Evolutionary conservation across 1,284 basidiomycete species (phyloP), one percentile per base, ranked within the genome.

Genomic region (Moesziomyces antarcticus): DNA sequence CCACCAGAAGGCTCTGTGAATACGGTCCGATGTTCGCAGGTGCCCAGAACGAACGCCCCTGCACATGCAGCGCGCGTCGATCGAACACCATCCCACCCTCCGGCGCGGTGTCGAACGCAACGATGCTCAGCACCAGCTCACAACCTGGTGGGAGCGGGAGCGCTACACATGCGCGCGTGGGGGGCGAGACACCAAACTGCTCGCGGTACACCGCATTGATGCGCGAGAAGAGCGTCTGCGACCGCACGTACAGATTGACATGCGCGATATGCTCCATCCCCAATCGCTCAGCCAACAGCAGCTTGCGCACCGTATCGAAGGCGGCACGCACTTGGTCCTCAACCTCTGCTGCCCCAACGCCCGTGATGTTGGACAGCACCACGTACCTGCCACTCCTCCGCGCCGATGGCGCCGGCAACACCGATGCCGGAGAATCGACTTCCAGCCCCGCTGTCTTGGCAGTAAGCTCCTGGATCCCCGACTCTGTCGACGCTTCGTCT

Each of bases 1-100:
- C 89, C 66, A 93, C 93, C 55, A 88, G 87, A 55, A 98, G 89
- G 8, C 93, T 91, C 85, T 99, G 97, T 0, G 94, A 96, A 84
- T 99, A 99, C 2, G 97, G 97, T 35, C 97, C 97, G 58, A 99
- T 99, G 83, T 98, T 99, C 3, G 97, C 96, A 10, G 97, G 94
- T 18, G 96, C 96, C 97, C 97, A 99, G 84, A 98, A 98, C 82
- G 93, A 96, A 55, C 96, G 84, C 16, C 93, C 89, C 85, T 99
- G 97, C 0, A 99, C 95, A 82, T 99, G 97, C 37, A 99, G 86
- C 0, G 92, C 87, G 40, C 51, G 53, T 45, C 46, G 24, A 10
- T 69, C 63, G 22, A 58, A 64, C 35, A 1, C 22, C n/a, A 0
- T 46, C 43, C 7, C n/a, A 10, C 22, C n/a, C 21, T 5, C 30